Evolutionary conservation across 352 stramenopile species (phyloP).

Genomic region (Stramenopiles sp.): DNA sequence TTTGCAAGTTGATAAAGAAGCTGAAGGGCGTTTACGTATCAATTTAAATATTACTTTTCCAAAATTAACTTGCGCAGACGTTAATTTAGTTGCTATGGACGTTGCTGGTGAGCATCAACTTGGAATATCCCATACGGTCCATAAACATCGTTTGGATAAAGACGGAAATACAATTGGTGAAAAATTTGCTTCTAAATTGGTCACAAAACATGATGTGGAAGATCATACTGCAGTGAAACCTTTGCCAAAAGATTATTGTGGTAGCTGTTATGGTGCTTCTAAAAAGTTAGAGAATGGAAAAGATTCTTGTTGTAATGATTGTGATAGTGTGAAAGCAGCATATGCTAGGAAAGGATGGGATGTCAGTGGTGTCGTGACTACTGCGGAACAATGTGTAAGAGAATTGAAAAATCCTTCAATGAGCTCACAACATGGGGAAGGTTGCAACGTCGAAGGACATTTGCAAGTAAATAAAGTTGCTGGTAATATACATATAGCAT

Average conservation of each 20-base stretch:
- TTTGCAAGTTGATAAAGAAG: slow-evolving; percentile 79
- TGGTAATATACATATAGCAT: slow-evolving; percentile 73
- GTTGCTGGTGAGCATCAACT: slow-evolving; percentile 90
- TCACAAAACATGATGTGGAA: slow-evolving; percentile 16
- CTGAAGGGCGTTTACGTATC: slow-evolving; percentile 82
- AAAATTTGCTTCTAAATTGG: slow-evolving; percentile 26
- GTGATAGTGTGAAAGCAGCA: slow-evolving; percentile 51
- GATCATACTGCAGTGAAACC: slow-evolving; percentile 26
- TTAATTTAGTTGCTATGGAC: slow-evolving; percentile 95
- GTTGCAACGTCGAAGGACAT: slow-evolving; percentile 44
- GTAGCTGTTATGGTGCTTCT: slow-evolving; percentile 71
- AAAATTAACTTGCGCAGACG: slow-evolving; percentile 78
- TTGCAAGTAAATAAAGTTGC: slow-evolving; percentile 59
- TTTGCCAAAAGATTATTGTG: slow-evolving; percentile 66
- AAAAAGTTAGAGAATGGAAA: too few relatives aligned
- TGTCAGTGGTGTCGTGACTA: too few relatives aligned
- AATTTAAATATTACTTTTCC: slow-evolving; percentile 95
- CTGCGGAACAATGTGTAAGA: slow-evolving; percentile 47
- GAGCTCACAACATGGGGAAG: slow-evolving; percentile 45
- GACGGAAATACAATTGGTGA: slow-evolving; percentile 41
- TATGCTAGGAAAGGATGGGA: too few relatives aligned
- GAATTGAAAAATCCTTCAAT: slow-evolving; percentile 38
- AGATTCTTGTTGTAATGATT: slow-evolving; percentile 55
- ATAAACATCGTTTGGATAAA: slow-evolving; percentile 63
- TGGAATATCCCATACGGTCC: slow-evolving; percentile 79